These are phyloP conservation scores for Coelastrella sp. DNA, from an alignment of 139 green algal genomes.

Conservation along the genomic window DNA sequence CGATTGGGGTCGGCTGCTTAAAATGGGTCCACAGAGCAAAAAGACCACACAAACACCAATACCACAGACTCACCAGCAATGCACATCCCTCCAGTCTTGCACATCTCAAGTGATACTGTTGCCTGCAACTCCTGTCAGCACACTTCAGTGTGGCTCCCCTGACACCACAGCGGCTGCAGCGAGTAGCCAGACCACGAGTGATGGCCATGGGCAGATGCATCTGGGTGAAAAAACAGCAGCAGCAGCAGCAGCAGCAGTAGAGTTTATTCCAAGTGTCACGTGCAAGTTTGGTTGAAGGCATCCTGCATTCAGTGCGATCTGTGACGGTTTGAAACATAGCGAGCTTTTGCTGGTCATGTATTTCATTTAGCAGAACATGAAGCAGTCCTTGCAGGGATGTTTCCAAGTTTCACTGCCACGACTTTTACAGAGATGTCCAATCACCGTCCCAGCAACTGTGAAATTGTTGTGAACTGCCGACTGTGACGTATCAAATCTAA, in stretches of 20 bases:
- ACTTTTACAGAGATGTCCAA: too few species aligned
- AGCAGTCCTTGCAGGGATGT: not conserved
- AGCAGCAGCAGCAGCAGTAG: constrained; percentile 32
- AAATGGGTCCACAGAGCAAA: too few species aligned
- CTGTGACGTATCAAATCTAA: too few species aligned
- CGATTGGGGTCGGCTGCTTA: too few species aligned
- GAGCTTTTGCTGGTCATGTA: too few species aligned
- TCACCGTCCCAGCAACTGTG: too few species aligned
- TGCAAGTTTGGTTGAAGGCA: too few species aligned
- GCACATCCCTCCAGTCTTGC: constrained; percentile 43
- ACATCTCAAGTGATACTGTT: constrained; percentile 55
- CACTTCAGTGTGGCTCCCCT: constrained; percentile 55
- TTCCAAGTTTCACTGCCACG: not conserved
- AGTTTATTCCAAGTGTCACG: not conserved
- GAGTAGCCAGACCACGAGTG: constrained; percentile 13
- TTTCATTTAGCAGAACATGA: not conserved
- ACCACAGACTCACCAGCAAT: constrained; percentile 5
- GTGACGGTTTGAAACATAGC: too few species aligned
- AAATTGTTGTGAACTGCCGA: too few species aligned
- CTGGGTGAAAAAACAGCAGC: constrained; percentile 9
- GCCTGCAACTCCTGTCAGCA: constrained; percentile 39
- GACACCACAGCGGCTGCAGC: constrained; percentile 51
- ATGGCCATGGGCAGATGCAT: constrained; percentile 28
- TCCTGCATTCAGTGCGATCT: too few species aligned
- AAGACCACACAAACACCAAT: not conserved